Evolutionary conservation across 2,329 filamentous ascomycete species (phyloP).

Genomic region (Hymenoscyphus linearis): DNA sequence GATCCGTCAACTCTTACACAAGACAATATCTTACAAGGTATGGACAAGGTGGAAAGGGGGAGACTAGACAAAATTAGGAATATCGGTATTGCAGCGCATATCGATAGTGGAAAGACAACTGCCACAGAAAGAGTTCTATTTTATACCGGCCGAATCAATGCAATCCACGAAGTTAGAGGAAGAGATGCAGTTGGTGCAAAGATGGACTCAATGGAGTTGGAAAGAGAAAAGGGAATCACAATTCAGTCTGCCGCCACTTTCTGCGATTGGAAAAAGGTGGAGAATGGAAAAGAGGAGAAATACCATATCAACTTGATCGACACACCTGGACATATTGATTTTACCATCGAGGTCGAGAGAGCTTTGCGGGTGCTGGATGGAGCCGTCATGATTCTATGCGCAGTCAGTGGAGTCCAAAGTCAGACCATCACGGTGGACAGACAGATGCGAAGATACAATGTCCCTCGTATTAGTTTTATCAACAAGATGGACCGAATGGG

Average conservation of each 20-base stretch:
- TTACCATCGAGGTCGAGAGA: conserved; percentile 97
- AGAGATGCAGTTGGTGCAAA: conserved; percentile 95
- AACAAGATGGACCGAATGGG: conserved; percentile 99
- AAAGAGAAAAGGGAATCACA: conserved; percentile 97
- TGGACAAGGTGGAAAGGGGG: conserved; percentile 63
- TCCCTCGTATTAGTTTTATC: conserved; percentile 91
- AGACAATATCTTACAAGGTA: conserved; percentile 25
- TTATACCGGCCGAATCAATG: conserved; percentile 95
- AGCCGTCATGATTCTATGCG: conserved; percentile 97
- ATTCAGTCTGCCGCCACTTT: conserved; percentile 98
- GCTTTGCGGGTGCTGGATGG: conserved; percentile 92
- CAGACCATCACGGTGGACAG: conserved; percentile 98
- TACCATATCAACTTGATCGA: conserved; percentile 99
- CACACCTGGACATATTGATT: conserved; percentile 97
- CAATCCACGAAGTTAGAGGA: conserved; percentile 93
- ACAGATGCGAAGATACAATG: conserved; percentile 98
- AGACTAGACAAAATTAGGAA: conserved; percentile 82
- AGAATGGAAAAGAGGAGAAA: conserved; percentile 76
- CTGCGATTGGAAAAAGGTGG: conserved; percentile 90
- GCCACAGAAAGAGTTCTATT: conserved; percentile 94
- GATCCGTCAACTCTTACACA: conserved; percentile 25
- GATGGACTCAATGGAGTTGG: conserved; percentile 99
- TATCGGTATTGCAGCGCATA: conserved; percentile 97
- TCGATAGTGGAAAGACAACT: conserved; percentile 97
- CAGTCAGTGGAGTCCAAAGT: conserved; percentile 92